Evolutionary conservation across 2,329 filamentous ascomycete species (phyloP).

Genomic region (Rachicladosporium sp.): DNA sequence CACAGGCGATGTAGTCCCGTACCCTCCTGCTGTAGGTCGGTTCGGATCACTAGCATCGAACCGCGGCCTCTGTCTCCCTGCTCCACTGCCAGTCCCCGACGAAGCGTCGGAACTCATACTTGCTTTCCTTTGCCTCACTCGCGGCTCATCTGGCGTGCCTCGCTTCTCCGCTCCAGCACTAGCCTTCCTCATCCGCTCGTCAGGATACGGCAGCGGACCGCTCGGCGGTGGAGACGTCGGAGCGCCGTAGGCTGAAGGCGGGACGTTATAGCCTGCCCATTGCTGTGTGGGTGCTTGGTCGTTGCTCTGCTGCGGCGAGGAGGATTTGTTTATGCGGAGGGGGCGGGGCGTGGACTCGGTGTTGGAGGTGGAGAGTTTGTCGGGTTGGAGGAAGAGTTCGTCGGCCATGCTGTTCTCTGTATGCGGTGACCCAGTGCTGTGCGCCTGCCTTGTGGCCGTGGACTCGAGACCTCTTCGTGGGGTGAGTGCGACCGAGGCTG

Average conservation of each 20-base stretch:
- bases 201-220: constrained; percentile 20
- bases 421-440: not conserved
- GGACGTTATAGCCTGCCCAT: constrained; percentile 23
- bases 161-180: constrained; percentile 7
- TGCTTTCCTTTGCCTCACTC: constrained; percentile 10
- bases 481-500: too few relatives aligned
- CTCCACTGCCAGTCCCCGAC: constrained; percentile 13
- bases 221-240: constrained; percentile 21
- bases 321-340: constrained; percentile 20
- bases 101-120: constrained; percentile 21
- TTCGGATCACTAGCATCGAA: constrained; percentile 39
- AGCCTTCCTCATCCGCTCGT: constrained; percentile 14
- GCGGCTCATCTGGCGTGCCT: not conserved
- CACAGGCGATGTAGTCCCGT: constrained; percentile 25
- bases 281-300: constrained; percentile 17
- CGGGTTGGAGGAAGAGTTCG: constrained; percentile 10
- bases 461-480: too few relatives aligned
- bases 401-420: constrained; percentile 5
- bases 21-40: constrained; percentile 34
- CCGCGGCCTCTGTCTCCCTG: constrained; percentile 22
- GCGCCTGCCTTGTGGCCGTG: not conserved
- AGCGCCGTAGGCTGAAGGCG: constrained; percentile 17
- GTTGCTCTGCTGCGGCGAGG: constrained; percentile 6
- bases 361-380: constrained; percentile 4
- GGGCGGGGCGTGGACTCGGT: constrained; percentile 15